These are phyloP conservation scores for Ustilago curta DNA, from an alignment of 1,284 basidiomycete genomes.

Conservation along the genomic window DNA sequence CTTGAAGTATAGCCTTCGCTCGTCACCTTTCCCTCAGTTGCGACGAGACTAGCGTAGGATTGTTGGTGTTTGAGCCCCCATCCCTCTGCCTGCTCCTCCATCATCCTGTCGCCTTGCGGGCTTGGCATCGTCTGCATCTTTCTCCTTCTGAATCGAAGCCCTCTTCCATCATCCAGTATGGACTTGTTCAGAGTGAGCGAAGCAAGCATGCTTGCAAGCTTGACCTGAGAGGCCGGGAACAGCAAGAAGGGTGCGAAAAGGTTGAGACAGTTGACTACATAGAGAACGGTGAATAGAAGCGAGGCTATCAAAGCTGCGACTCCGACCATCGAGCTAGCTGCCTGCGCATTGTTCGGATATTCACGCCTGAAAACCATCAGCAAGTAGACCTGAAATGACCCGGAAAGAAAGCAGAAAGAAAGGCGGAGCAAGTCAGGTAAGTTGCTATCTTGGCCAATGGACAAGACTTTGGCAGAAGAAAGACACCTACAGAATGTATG, in stretches of 20 bases:
- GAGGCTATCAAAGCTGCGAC: constrained; percentile 12
- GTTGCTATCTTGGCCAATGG: background rate
- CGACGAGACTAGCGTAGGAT: constrained; percentile 2
- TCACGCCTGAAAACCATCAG: background rate
- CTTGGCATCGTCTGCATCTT: no score
- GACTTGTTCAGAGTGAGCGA: background rate
- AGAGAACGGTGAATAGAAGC: constrained; percentile 28
- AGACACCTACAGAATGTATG: constrained; percentile 20
- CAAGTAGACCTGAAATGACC: constrained; percentile 6
- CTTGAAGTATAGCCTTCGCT: constrained; percentile 9
- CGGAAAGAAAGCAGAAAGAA: background rate
- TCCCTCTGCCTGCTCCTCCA: background rate
- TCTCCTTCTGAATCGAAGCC: no score
- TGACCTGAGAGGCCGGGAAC: constrained; percentile 31
- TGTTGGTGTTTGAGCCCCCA: constrained; percentile 6
- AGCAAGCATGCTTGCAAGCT: constrained; percentile 29
- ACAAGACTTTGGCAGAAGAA: no score
- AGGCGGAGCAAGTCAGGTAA: background rate
- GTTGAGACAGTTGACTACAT: constrained; percentile 30
- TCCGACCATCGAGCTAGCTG: constrained; percentile 7
- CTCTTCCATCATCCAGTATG: background rate
- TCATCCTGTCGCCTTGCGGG: background rate
- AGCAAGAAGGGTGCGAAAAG: constrained; percentile 40
- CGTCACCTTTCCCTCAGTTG: constrained; percentile 2
- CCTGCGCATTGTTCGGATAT: constrained; percentile 10